Percentiles rank a stretch among this genome's conserved stretches.
phyloP scores from a whole-genome alignment of 192 early-diverging fungal genomes.

The Chytriomyces sp. region DNA sequence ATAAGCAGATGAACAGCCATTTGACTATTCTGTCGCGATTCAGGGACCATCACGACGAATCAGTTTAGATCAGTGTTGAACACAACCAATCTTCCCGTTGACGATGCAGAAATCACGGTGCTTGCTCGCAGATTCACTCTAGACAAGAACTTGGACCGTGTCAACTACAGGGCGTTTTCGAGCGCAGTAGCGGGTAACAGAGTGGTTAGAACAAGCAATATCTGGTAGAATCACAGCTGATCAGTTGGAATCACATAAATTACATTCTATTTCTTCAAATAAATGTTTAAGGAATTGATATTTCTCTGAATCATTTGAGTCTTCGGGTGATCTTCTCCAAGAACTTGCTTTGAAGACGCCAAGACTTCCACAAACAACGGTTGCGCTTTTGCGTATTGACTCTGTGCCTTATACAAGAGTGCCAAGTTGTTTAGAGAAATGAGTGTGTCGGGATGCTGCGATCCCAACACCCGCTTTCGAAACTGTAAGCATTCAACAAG shows the following conservation, averaged over 20 bases:
- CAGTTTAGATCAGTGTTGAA: constrained; percentile 54
- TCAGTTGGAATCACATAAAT: background rate
- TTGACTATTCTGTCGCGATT: background rate
- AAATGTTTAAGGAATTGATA: too few species aligned
- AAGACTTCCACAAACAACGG: background rate
- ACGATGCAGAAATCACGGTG: constrained; percentile 46
- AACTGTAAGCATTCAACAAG: constrained; percentile 13
- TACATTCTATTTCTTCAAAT: too few species aligned
- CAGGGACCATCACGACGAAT: constrained; percentile 57
- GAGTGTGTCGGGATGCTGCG: background rate
- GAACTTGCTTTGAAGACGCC: background rate
- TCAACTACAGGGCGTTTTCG: constrained; percentile 52
- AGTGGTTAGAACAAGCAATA: background rate
- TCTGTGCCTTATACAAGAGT: background rate
- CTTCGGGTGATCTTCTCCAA: constrained; percentile 6
- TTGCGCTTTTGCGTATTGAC: constrained; percentile 14
- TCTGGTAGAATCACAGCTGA: background rate
- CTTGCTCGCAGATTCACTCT: constrained; percentile 44
- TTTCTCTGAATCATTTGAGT: background rate
- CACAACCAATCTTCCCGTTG: constrained; percentile 40
- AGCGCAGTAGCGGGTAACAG: background rate
- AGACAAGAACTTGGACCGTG: constrained; percentile 38
- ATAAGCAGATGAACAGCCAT: background rate
- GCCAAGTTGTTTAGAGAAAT: too few species aligned
- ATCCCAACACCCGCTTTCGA: background rate